Percentiles rank a stretch among this genome's conserved stretches.
These are phyloP conservation scores for Leishmania major DNA, from an alignment of 208 protist species.

Conservation along the genomic window DNA sequence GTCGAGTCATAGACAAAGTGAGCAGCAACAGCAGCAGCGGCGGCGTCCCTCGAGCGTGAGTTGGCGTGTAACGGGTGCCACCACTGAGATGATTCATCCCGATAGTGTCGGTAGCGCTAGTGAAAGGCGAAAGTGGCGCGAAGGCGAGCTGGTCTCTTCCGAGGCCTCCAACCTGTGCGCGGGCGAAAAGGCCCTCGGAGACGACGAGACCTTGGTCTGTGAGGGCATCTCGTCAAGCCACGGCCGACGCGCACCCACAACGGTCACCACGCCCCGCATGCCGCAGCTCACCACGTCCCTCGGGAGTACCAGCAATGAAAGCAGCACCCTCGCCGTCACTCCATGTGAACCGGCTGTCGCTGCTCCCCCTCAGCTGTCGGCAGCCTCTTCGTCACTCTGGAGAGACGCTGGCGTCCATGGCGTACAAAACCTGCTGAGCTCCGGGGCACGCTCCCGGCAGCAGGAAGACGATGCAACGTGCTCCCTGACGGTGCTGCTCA, in stretches of 20 bases:
- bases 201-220: background rate
- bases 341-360: background rate
- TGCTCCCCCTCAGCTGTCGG: background rate
- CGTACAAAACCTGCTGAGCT: background rate
- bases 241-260: background rate
- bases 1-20: background rate
- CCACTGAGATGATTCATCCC: background rate
- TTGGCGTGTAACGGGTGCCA: background rate
- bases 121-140: background rate
- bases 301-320: background rate
- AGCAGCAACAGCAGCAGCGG: background rate
- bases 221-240: background rate
- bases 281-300: background rate
- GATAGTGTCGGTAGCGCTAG: background rate
- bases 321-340: background rate
- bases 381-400: background rate
- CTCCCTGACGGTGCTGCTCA: conserved; percentile 14
- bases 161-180: background rate
- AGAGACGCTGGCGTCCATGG: background rate
- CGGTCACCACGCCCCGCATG: background rate
- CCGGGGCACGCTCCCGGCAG: background rate
- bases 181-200: background rate
- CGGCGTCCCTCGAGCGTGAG: background rate
- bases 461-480: background rate
- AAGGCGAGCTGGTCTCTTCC: background rate